Percentiles rank a stretch among this genome's conserved stretches.
These are phyloP conservation scores for Fagus sylvatica DNA, from an alignment of 306 rosid species.

Conservation along the genomic window DNA sequence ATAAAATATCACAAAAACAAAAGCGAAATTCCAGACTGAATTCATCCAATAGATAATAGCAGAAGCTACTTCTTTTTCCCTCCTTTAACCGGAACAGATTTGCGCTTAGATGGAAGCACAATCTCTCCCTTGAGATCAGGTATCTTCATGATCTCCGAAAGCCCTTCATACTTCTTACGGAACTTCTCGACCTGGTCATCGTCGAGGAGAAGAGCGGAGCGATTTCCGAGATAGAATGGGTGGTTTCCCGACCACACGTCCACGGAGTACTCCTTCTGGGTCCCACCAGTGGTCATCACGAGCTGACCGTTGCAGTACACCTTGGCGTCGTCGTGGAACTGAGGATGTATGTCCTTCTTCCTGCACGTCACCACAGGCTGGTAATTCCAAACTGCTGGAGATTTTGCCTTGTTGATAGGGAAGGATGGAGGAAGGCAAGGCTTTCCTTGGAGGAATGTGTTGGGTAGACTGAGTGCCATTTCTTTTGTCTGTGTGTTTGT, in stretches of 20 bases:
- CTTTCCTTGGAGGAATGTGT: conserved; percentile 46
- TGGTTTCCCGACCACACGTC: conserved; percentile 99
- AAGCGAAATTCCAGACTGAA: background rate
- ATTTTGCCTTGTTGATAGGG: conserved; percentile 37
- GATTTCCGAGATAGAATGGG: conserved; percentile 86
- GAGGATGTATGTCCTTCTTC: conserved; percentile 88
- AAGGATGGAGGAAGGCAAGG: conserved; percentile 31
- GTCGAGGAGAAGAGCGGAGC: conserved; percentile 49
- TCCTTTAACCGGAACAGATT: conserved; percentile 50
- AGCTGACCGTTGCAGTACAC: conserved; percentile 81
- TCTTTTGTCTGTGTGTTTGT: background rate
- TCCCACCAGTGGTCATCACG: conserved; percentile 91
- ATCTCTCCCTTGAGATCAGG: conserved; percentile 90
- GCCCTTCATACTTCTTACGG: conserved; percentile 79
- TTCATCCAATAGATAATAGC: no score
- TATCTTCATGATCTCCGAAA: conserved; percentile 63
- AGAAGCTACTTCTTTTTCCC: conserved; percentile 69
- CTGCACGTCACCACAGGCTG: conserved; percentile 57
- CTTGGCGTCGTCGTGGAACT: conserved; percentile 72
- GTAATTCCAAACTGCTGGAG: conserved; percentile 9
- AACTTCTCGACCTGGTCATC: conserved; percentile 95
- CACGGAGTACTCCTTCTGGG: conserved; percentile 85
- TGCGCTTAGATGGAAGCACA: conserved; percentile 64
- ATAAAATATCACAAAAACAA: conserved; percentile 3
- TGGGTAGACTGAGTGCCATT: conserved; percentile 69